These are phyloP conservation scores for Poa annua DNA, from an alignment of 176 grass and related monocot species.

Conservation along the genomic window DNA sequence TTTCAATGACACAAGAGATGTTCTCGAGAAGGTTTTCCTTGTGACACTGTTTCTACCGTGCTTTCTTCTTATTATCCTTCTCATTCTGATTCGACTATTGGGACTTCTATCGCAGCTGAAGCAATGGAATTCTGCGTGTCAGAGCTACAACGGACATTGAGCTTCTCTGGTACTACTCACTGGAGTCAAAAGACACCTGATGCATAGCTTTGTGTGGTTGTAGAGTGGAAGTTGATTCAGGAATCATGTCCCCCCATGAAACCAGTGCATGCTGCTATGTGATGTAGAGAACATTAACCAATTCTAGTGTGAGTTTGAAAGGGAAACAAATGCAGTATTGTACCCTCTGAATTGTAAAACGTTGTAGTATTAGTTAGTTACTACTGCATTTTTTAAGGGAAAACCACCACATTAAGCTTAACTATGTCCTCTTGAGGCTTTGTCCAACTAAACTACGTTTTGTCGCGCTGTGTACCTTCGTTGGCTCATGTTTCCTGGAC, in stretches of 20 bases:
- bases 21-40: slow-evolving; percentile 49
- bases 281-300: background rate
- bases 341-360: background rate
- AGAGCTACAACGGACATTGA: slow-evolving; percentile 8
- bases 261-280: background rate
- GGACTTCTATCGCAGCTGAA: slow-evolving; percentile 39
- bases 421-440: too few relatives aligned
- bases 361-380: background rate
- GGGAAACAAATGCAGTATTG: background rate
- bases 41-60: background rate
- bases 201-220: slow-evolving; percentile 30
- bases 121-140: slow-evolving; percentile 30
- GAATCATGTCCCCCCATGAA: slow-evolving; percentile 10
- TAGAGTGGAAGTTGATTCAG: slow-evolving; percentile 18
- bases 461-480: background rate
- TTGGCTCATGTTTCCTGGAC: background rate
- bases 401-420: too few relatives aligned
- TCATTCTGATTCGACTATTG: slow-evolving; percentile 27
- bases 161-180: background rate
- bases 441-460: background rate
- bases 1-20: slow-evolving; percentile 26
- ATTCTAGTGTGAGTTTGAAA: background rate
- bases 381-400: background rate
- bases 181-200: background rate
- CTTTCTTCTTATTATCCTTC: slow-evolving; percentile 11